Evolutionary conservation across 2,329 filamentous ascomycete species (phyloP), one percentile per base, ranked within the genome.

Genomic region (Aureobasidium namibiae): DNA sequence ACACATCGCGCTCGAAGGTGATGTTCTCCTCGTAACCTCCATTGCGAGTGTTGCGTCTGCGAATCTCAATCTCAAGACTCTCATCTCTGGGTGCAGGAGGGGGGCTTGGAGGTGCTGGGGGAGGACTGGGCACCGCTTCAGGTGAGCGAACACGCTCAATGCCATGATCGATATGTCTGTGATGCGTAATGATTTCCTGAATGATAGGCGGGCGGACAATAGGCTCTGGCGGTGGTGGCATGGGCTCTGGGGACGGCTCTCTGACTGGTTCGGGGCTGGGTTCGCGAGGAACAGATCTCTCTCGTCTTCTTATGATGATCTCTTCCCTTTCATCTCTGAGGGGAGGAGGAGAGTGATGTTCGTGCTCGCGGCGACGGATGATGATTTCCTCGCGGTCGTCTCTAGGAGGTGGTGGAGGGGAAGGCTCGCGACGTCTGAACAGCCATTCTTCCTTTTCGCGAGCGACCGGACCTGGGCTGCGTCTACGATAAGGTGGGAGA

Each of bases 131-230:
- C 24, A 75, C 6, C 3, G 8, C 18, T 29, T 57, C 54, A 16
- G 54, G 54, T 38, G 53, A 75, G 26, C 75, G 71, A 13, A 73
- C 76, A 62, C 76, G 70, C 67, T 78, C 75, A 39, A 79, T 71
- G 54, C 89, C 91, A 74, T 95, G 90, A 68, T 95, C 89, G 66
- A 95, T 87, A 68, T 92, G 88, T 60, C 86, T 82, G 70, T 94
- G 92, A 73, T 94, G 89, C 0, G 90, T 95, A 64, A 95, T 92
- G 61, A 95, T 85, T 69, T 96, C 89, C 68, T 92, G 85, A 73
- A 92, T 89, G 65, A 95, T 90, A 0, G 87, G 88, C 34, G 90
- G 90, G 21, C 86, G 85, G 42, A 84, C 82, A 66, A 94, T 86
- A 45, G 88, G 80, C 63, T 81, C 80, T 31, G 83, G 84, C 45